phyloP scores from a whole-genome alignment of 1,284 basidiomycete species.

The Xerocomus amazonicus region DNA sequence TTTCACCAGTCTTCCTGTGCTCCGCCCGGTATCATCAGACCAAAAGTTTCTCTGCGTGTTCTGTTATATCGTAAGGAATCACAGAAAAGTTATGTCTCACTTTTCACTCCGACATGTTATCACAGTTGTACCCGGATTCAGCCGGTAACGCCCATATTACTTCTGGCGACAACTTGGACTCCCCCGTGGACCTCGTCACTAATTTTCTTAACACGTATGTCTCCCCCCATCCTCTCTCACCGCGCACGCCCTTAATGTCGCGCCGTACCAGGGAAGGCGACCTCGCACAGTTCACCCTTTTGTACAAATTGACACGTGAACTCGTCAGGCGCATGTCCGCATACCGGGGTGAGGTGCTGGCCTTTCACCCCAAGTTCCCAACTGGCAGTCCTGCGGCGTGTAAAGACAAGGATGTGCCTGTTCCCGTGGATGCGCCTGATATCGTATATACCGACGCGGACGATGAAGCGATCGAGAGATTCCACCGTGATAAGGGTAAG shows the following conservation, averaged over 20 bases:
- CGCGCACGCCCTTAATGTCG: neutral
- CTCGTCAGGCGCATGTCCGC: slow-evolving; percentile 44
- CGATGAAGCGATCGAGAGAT: slow-evolving; percentile 49
- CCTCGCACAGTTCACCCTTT: slow-evolving; percentile 9
- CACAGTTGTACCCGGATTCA: slow-evolving; percentile 19
- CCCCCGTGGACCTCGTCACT: slow-evolving; percentile 22
- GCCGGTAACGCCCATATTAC: slow-evolving; percentile 30
- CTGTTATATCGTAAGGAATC: slow-evolving; percentile 19
- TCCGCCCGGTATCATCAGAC: neutral
- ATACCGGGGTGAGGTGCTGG: slow-evolving; percentile 51
- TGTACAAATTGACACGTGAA: slow-evolving; percentile 21
- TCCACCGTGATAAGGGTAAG: slow-evolving; percentile 34
- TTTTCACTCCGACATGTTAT: neutral
- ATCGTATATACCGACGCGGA: slow-evolving; percentile 56
- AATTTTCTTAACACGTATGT: slow-evolving; percentile 12
- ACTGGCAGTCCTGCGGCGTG: slow-evolving; percentile 42
- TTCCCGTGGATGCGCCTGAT: slow-evolving; percentile 41
- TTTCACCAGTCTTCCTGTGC: slow-evolving; percentile 5
- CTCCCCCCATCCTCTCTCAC: too few species aligned
- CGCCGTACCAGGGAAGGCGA: slow-evolving; percentile 8
- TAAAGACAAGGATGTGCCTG: slow-evolving; percentile 34
- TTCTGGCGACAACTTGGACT: slow-evolving; percentile 23
- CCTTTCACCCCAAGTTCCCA: slow-evolving; percentile 49
- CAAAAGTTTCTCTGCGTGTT: slow-evolving; percentile 7
- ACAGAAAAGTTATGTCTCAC: neutral